Evolutionary conservation across 345 rosid species (phyloP).

Genomic region (Aquilaria sinensis): DNA sequence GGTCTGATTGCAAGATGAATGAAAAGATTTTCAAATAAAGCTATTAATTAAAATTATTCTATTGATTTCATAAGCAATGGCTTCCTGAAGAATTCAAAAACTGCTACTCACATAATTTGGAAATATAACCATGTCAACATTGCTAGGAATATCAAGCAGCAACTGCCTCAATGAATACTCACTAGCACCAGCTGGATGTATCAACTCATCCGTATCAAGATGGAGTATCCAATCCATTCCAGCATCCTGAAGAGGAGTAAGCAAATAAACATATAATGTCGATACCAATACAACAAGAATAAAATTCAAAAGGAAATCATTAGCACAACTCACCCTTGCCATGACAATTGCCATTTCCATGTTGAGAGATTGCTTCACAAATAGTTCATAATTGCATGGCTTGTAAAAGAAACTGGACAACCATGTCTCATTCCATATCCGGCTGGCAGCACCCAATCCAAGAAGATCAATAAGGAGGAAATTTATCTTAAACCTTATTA

Average conservation of each 20-base stretch:
- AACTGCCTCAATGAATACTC: conserved; percentile 83
- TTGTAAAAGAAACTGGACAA: conserved; percentile 86
- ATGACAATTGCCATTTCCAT: conserved; percentile 99
- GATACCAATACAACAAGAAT: conserved; percentile 12
- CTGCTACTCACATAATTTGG: conserved; percentile 84
- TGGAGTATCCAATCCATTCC: conserved; percentile 93
- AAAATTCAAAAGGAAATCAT: conserved; percentile 6
- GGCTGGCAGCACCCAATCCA: conserved; percentile 36
- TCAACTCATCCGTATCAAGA: conserved; percentile 89
- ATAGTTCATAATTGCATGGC: conserved; percentile 94
- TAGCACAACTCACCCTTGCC: conserved; percentile 83
- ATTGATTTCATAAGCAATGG: background rate
- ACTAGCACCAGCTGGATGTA: conserved; percentile 88
- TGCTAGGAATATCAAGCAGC: conserved; percentile 76
- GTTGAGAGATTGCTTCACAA: conserved; percentile 97
- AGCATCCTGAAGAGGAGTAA: conserved; percentile 45
- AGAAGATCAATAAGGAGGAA: background rate
- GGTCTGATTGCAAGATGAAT: conserved; percentile 9
- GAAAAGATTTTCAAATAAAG: background rate
- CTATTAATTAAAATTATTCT: conserved; percentile 5
- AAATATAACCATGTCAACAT: conserved; percentile 88
- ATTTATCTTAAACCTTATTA: conserved; percentile 6
- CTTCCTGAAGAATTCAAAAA: conserved; percentile 8
- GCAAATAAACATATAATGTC: conserved; percentile 7
- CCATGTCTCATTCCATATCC: conserved; percentile 99